phyloP scores from a whole-genome alignment of 2,329 filamentous ascomycete genomes.

The Moelleriella libera region DNA sequence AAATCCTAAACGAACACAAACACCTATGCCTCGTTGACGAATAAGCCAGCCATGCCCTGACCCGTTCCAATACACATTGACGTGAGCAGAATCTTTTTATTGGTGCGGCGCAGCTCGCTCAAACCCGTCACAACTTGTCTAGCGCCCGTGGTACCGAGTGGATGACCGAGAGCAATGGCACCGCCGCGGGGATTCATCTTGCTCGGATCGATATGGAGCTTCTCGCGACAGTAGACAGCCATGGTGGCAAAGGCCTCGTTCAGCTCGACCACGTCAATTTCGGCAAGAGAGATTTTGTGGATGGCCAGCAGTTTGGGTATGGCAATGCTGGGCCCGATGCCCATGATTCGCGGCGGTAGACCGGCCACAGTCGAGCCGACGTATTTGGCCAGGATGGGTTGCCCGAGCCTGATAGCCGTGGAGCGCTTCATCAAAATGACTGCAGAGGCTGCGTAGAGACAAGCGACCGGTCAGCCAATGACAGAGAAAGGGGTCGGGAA shows the following conservation, averaged over 20 bases:
- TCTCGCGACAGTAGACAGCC: constrained; percentile 83
- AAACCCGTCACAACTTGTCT: constrained; percentile 81
- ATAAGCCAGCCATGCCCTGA: constrained; percentile 54
- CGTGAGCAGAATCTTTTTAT: constrained; percentile 83
- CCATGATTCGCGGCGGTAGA: constrained; percentile 89
- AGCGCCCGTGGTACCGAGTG: constrained; percentile 64
- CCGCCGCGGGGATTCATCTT: constrained; percentile 76
- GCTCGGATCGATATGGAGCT: constrained; percentile 52
- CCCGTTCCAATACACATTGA: constrained; percentile 75
- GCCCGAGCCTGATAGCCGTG: constrained; percentile 70
- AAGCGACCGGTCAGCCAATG: too few species aligned
- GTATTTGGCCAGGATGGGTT: constrained; percentile 91
- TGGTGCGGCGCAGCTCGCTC: constrained; percentile 67
- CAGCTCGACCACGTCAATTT: constrained; percentile 82
- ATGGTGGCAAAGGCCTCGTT: constrained; percentile 98
- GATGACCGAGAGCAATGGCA: constrained; percentile 72
- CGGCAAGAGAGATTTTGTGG: constrained; percentile 62
- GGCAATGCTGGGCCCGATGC: constrained; percentile 65
- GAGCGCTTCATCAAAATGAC: constrained; percentile 90
- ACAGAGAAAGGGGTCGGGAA: too few species aligned
- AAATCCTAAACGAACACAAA: not conserved
- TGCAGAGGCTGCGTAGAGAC: constrained; percentile 48
- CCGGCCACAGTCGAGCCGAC: constrained; percentile 84
- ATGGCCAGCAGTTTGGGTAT: constrained; percentile 74
- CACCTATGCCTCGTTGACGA: constrained; percentile 38